Base-by-base conservation (phyloP, 2,329 filamentous ascomycete genomes). In the Cadophora luteo-olivacea region DNA sequence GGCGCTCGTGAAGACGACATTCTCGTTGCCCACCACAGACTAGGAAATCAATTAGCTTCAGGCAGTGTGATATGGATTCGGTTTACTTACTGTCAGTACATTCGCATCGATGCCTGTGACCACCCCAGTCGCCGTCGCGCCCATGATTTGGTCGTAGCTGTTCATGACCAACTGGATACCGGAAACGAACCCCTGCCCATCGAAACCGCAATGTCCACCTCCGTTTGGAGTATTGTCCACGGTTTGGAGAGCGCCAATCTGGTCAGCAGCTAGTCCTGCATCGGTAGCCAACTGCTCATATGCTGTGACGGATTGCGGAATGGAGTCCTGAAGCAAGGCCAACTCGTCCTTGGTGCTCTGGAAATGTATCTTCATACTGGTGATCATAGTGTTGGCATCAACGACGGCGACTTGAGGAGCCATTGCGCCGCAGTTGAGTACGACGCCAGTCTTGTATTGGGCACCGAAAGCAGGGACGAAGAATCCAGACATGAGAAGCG, bases 191-290 rank as follows among this genome's bases (percentile, higher is more conserved):
- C 78, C 83, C 72, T 83, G 70, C 14, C 79, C 84, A 74, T 89
- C 86, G 68, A 89, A 89, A 64, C 81, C 85, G 78, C 86, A 89
- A 76, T 89, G 86, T 0, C 86, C 86, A 0, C 86, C 86, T 48
- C 85, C 86, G 25, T 80, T 77, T 2, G 86, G 86, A 3, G 82
- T 82, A 70, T 86, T 87, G 71, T 89, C 84, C 0, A 86, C 85
- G 0, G 86, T 89, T 79, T 87, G 85, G 65, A 87, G 75, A 2
- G 80, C 76, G 36, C 84, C 85, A 72, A 87, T 80, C 72, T 85
- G 79, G 36, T 74, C 76, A 0, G 80, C 74, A 51, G 72, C 77
- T 41, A 88, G 66, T 0, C 86, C 86, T 0, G 81, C 81, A 14
- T 73, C 70, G 0, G 78, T 72, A 6, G 82, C 86, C 4, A 84